Base-by-base conservation (phyloP, 2,329 filamentous ascomycete genomes). In the Nothopassalora personata region DNA sequence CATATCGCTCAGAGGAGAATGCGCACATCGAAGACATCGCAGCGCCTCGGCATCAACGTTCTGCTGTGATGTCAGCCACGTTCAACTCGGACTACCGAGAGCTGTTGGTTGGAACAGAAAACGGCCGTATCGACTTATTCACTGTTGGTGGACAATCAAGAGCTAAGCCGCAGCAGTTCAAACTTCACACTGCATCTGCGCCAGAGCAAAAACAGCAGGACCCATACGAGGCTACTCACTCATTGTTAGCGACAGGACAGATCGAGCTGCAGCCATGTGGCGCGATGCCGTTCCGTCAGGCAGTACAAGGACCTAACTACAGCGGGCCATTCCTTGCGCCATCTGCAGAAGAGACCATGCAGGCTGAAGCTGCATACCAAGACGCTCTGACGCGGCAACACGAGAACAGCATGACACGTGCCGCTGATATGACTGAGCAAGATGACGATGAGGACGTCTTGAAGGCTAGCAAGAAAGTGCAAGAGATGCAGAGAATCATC, bases 41-140 rank as follows among this genome's bases (percentile, higher is more conserved):
- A 1, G 73, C 70, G 0, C 71, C 83, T 9, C 67, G 77, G 4
- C 59, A 60, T 11, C 54, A 61, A 31, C 57, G 63, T n/a, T 80
- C 81, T 3, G 83, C 81, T 1, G 76, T 86, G 49, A 83, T 84
- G 77, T 80, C 79, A 11, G 84, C 82, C 1, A 74, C 79, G 0
- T 84, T 86, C 58, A 84, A 79, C 43, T 74, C 76, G 0, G 83
- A 86, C 64, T 76, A 76, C 39, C 78, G 79, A 4, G 79, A 81
- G 33, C 74, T 87, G 4, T 69, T 86, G 1, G 65, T 86, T 13
- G 84, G 84, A 2, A 83, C 85, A 67, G 80, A 81, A 18, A 77
- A 79, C 27, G 82, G 83, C 1, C 78, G 79, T 0, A 68, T 86
- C 27, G 80, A 82, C 60, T 65, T 85, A 0, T 73, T 86, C 1